Evolutionary conservation across 2,329 filamentous ascomycete genomes (phyloP).

Genomic region (Didymella pinodella): DNA sequence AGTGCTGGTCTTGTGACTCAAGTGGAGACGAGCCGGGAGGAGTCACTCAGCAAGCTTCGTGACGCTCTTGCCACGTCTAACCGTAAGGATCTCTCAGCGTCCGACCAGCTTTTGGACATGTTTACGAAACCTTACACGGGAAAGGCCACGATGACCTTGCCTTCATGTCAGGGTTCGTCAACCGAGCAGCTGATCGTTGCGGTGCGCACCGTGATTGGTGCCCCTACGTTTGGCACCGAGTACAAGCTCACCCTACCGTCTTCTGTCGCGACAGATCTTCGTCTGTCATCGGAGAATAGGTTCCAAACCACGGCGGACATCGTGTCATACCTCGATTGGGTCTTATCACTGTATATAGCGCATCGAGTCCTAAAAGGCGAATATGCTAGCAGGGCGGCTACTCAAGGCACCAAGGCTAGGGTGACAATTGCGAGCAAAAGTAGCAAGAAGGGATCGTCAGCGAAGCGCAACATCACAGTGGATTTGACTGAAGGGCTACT

Average conservation of each 20-base stretch:
- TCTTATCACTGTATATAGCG: slow-evolving; percentile 43
- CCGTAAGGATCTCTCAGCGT: slow-evolving; percentile 38
- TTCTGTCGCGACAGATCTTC: slow-evolving; percentile 39
- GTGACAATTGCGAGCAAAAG: slow-evolving; percentile 35
- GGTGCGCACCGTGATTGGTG: slow-evolving; percentile 45
- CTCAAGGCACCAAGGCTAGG: slow-evolving; percentile 33
- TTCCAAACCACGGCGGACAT: slow-evolving; percentile 41
- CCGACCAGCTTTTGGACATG: slow-evolving; percentile 42
- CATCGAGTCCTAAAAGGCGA: slow-evolving; percentile 40
- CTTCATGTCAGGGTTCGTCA: slow-evolving; percentile 29
- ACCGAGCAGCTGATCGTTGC: slow-evolving; percentile 36
- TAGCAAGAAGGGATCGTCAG: slow-evolving; percentile 28
- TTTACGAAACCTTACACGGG: slow-evolving; percentile 43
- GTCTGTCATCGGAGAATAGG: slow-evolving; percentile 39
- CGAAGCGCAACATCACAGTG: slow-evolving; percentile 34
- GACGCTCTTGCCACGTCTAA: slow-evolving; percentile 39
- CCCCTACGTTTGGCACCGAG: slow-evolving; percentile 47
- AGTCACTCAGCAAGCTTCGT: slow-evolving; percentile 39
- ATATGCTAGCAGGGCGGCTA: slow-evolving; percentile 28
- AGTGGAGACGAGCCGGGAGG: slow-evolving; percentile 37
- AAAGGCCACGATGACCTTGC: slow-evolving; percentile 39
- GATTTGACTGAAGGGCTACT: slow-evolving; percentile 32
- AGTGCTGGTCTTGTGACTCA: slow-evolving; percentile 44
- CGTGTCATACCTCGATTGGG: slow-evolving; percentile 44
- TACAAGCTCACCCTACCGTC: slow-evolving; percentile 45